Evolutionary conservation across 2,329 filamentous ascomycete species (phyloP).

Genomic region (Pleoardoris graminearum): DNA sequence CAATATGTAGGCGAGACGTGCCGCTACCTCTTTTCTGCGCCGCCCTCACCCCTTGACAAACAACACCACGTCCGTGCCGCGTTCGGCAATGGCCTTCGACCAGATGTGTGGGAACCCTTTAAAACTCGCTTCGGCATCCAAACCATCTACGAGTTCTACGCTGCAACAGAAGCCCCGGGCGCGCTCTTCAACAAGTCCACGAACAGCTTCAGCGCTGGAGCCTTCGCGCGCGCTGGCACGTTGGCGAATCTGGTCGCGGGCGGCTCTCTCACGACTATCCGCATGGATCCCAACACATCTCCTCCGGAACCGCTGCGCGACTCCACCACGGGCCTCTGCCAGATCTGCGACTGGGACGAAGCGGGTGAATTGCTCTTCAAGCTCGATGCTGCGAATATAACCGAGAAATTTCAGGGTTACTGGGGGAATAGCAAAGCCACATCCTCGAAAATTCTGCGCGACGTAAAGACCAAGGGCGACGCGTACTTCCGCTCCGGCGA

Average conservation of each 20-base stretch:
- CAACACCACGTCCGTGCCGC: conserved; percentile 37
- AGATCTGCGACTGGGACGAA: conserved; percentile 62
- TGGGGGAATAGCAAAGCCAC: conserved; percentile 51
- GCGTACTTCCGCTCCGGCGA: conserved; percentile 46
- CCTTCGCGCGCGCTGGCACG: conserved; percentile 71
- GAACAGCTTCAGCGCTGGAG: conserved; percentile 64
- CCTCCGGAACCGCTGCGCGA: conserved; percentile 62
- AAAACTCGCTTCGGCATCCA: conserved; percentile 45
- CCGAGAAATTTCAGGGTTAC: conserved; percentile 64
- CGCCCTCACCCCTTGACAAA: conserved; percentile 35
- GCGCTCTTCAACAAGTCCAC: conserved; percentile 54
- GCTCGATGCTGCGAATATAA: conserved; percentile 49
- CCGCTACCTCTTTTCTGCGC: conserved; percentile 43
- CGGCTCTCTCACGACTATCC: conserved; percentile 63
- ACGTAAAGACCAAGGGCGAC: conserved; percentile 43
- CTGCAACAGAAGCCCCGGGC: conserved; percentile 60
- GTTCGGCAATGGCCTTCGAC: conserved; percentile 48
- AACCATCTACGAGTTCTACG: conserved; percentile 46
- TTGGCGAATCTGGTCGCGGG: conserved; percentile 57
- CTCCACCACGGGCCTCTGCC: conserved; percentile 66
- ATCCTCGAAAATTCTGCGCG: conserved; percentile 36
- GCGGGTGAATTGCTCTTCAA: conserved; percentile 70
- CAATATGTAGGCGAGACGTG: conserved; percentile 48
- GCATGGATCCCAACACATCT: conserved; percentile 67
- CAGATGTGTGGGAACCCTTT: conserved; percentile 48